A percentile compares a stretch with the other conserved stretches of the same genome.
Evolutionary conservation across 164 flowering plant genomes (phyloP).

Genomic region (Akebia trifoliata): DNA sequence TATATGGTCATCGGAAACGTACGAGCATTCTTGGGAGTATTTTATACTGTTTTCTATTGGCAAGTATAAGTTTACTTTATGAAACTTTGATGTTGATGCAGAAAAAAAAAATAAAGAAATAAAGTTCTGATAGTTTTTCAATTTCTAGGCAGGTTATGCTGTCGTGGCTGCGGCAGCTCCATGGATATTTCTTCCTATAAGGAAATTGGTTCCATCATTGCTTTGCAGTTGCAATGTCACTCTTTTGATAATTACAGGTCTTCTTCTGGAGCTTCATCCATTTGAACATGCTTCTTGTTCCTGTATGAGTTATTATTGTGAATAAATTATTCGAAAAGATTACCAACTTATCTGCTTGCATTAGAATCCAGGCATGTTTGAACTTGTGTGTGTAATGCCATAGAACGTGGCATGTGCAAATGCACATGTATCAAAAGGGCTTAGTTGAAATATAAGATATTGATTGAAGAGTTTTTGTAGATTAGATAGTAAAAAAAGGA

Average conservation of each 20-base stretch:
- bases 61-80: slow-evolving; percentile 35
- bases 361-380: neutral
- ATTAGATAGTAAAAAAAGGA: no score
- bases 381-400: no score
- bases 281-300: neutral
- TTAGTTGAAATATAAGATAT: no score
- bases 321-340: no score
- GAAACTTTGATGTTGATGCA: neutral
- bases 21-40: slow-evolving; percentile 59
- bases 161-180: slow-evolving; percentile 62
- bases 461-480: no score
- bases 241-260: slow-evolving; percentile 76
- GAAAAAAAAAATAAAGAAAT: no score
- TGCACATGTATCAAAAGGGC: no score
- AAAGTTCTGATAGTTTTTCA: slow-evolving; percentile 13
- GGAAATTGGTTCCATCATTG: slow-evolving; percentile 36
- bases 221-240: slow-evolving; percentile 76
- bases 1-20: slow-evolving; percentile 71
- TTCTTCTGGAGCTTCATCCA: neutral
- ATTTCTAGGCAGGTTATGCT: slow-evolving; percentile 86
- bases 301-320: neutral
- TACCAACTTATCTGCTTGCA: neutral
- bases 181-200: slow-evolving; percentile 58
- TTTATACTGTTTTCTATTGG: slow-evolving; percentile 65
- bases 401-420: no score